A percentile compares a stretch with the other conserved stretches of the same genome.
These are phyloP conservation scores for Blastocrithidia nonstop DNA, from an alignment of 208 protist species.

Conservation along the genomic window DNA sequence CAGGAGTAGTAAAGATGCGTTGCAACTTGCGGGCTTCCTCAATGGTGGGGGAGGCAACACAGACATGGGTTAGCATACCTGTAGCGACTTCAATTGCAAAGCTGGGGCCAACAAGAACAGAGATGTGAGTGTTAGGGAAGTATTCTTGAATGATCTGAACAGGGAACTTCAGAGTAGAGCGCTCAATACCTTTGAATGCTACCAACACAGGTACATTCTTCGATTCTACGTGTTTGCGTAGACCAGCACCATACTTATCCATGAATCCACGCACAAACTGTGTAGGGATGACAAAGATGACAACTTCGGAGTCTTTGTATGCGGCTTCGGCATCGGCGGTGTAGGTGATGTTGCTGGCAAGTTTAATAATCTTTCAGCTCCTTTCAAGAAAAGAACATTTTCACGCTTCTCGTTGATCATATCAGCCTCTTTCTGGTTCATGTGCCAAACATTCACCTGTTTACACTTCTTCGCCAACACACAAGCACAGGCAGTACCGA, in stretches of 20 bases:
- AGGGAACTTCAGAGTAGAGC: constrained; percentile 58
- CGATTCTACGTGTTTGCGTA: constrained; percentile 26
- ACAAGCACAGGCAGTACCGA: constrained; percentile 56
- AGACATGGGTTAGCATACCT: constrained; percentile 61
- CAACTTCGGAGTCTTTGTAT: constrained; percentile 36
- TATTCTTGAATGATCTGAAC: constrained; percentile 65
- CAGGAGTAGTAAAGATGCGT: constrained; percentile 49
- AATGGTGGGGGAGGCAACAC: constrained; percentile 35
- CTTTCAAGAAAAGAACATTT: constrained; percentile 70
- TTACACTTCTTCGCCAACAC: constrained; percentile 53
- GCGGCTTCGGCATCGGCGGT: constrained; percentile 30
- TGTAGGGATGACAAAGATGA: constrained; percentile 74
- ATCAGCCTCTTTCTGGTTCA: constrained; percentile 34
- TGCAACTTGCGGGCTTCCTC: constrained; percentile 45
- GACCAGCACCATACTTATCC: constrained; percentile 16
- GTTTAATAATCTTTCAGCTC: too few species aligned
- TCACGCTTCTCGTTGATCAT: constrained; percentile 51
- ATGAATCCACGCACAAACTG: constrained; percentile 75
- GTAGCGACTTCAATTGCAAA: constrained; percentile 81
- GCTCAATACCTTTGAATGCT: constrained; percentile 78
- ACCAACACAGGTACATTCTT: constrained; percentile 41
- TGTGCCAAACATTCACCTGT: constrained; percentile 60
- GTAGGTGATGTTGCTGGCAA: constrained; percentile 53
- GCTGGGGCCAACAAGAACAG: constrained; percentile 72
- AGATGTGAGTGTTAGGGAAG: constrained; percentile 26